These are phyloP conservation scores for Clonostachys rosea DNA, from an alignment of 2,329 filamentous ascomycete species.

Conservation along the genomic window DNA sequence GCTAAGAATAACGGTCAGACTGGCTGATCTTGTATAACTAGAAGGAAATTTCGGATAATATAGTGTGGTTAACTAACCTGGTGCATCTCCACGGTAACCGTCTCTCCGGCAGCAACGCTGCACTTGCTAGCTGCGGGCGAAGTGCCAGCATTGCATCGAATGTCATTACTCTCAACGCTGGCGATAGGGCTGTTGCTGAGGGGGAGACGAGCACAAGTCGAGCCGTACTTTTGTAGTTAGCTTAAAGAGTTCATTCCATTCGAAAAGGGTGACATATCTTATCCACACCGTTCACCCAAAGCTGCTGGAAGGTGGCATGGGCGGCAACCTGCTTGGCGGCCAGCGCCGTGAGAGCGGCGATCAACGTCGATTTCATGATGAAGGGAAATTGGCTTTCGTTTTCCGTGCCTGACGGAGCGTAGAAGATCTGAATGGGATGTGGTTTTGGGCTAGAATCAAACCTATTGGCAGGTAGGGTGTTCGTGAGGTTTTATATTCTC, in stretches of 20 bases:
- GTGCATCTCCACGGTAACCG: conserved; percentile 54
- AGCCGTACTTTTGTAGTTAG: conserved; percentile 15
- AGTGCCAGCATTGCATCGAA: conserved; percentile 39
- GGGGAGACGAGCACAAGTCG: conserved; percentile 42
- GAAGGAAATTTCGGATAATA: neutral
- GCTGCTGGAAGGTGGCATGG: conserved; percentile 46
- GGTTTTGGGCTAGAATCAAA: too few relatives aligned
- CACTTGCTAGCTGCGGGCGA: conserved; percentile 33
- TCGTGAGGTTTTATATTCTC: too few relatives aligned
- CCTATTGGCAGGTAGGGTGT: too few relatives aligned
- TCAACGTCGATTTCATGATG: conserved; percentile 27
- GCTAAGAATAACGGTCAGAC: conserved; percentile 14
- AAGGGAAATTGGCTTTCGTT: too few relatives aligned
- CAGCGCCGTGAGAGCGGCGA: conserved; percentile 21
- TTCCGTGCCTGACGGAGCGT: too few relatives aligned
- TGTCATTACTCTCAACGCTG: conserved; percentile 31
- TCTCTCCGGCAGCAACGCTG: conserved; percentile 37
- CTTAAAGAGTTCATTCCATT: neutral
- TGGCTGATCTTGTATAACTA: neutral
- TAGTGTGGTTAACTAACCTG: conserved; percentile 18
- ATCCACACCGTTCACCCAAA: conserved; percentile 37
- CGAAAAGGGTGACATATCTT: conserved; percentile 20
- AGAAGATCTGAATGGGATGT: too few relatives aligned
- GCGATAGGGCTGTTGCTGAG: conserved; percentile 45
- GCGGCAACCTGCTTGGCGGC: conserved; percentile 28